phyloP scores from a whole-genome alignment of 2,329 filamentous ascomycete genomes.

The Trichophyton verrucosum region DNA sequence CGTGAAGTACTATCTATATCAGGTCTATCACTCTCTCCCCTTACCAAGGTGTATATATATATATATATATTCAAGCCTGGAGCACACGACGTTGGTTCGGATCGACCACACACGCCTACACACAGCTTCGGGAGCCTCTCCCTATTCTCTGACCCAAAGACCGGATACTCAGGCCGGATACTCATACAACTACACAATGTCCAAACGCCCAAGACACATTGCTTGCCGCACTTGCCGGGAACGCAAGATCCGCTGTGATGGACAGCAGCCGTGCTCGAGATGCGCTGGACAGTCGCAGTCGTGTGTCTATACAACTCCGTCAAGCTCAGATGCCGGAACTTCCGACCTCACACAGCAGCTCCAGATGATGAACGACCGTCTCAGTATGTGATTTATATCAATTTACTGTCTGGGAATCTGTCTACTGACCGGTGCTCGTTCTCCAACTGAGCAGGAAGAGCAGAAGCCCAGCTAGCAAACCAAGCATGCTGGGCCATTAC shows the following conservation, averaged over 20 bases:
- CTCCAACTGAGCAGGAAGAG: background rate
- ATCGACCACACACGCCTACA: background rate
- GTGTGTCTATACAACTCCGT: slow-evolving; percentile 5
- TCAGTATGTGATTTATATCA: background rate
- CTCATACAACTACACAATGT: background rate
- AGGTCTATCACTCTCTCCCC: background rate
- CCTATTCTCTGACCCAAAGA: too few relatives aligned
- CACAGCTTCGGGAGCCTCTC: background rate
- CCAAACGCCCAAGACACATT: slow-evolving; percentile 6
- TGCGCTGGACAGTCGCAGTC: slow-evolving; percentile 3
- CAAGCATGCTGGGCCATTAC: slow-evolving; percentile 3
- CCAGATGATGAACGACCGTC: slow-evolving; percentile 5
- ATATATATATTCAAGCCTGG: background rate
- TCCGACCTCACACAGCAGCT: slow-evolving; percentile 3
- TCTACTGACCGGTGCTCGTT: background rate
- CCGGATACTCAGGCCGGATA: too few relatives aligned
- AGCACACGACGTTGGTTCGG: background rate
- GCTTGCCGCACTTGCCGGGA: slow-evolving; percentile 6
- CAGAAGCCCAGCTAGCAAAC: slow-evolving; percentile 4
- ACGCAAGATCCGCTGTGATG: slow-evolving; percentile 5
- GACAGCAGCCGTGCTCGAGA: slow-evolving; percentile 2
- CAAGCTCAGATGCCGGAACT: background rate
- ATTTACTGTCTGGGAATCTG: background rate
- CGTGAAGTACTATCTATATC: background rate
- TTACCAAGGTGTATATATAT: background rate